Base-by-base conservation (phyloP, 2,329 filamentous ascomycete species). In the Decorospora gaudefroyi region DNA sequence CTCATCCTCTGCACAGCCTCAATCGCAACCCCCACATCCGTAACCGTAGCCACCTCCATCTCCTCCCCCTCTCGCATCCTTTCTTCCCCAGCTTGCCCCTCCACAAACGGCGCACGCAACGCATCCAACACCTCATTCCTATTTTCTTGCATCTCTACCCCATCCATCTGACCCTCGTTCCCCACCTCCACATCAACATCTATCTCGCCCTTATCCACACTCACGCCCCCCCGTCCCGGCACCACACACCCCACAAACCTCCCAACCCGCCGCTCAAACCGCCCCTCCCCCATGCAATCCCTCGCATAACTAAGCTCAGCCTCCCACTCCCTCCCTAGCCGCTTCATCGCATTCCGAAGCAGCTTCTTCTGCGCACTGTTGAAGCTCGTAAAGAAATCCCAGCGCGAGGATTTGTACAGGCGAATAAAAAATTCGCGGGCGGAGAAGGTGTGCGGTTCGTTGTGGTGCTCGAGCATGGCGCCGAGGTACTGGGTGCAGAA, bases 381-480 rank as follows among this genome's bases (percentile, higher is more conserved):
- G 19, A 46, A 25, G 0, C 46, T 22, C 2, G 13, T 33, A 29
- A 55, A 61, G 10, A 62, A 25, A 2, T 57, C 57, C 13, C 46
- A 55, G 1, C 7, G 12, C 2, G 36, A 27, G 0, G 8, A n/a
- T 7, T 55, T 57, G 53, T 53, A 62, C 3, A 49, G 23, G 3
- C 28, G 6, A 8, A 65, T 19, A 11, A 63, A 65, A 0, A 18
- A 17, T 7, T 63, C 57, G 8, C 59, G 42, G 4, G 19, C 34
- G 0, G 15, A 13, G 25, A 61, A 62, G 3, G 4, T 6, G 6
- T 28, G 28, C 3, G 53, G 50, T 0, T 36, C 25, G 26, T 52
- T 54, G 42, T 63, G 51, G 15, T 58, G 54, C 22, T 65, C 59
- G 8, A 63, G 33, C 0, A 63, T 49, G 5, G 55, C 55, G 7